A percentile compares a stretch with the other conserved stretches of the same genome.
Conservation (phyloP, 1,284 basidiomycete genomes). For the Amylostereum chailletii region DNA sequence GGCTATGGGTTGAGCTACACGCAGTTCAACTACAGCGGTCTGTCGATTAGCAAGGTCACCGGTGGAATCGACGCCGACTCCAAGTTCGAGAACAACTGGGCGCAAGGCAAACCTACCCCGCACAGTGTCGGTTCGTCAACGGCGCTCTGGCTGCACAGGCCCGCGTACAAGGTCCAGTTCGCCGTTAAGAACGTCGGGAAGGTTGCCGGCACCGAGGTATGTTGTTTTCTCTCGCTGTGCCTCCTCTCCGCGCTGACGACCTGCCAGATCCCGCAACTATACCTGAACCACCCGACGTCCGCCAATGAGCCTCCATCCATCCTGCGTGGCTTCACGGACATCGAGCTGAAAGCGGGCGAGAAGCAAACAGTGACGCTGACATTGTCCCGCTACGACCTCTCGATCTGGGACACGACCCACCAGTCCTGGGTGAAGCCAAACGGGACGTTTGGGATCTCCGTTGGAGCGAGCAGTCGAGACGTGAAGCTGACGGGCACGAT, state of each 20-base stretch:
- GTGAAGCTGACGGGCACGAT: constrained; percentile 22
- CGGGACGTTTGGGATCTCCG: constrained; percentile 33
- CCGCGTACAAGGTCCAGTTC: constrained; percentile 20
- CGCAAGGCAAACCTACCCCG: constrained; percentile 10
- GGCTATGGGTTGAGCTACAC: constrained; percentile 56
- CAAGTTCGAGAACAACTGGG: constrained; percentile 29
- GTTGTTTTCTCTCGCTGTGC: constrained; percentile 5
- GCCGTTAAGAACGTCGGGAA: constrained; percentile 22
- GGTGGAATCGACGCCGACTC: constrained; percentile 4
- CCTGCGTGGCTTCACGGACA: constrained; percentile 36
- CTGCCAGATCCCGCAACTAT: constrained; percentile 34
- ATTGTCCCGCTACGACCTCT: constrained; percentile 34
- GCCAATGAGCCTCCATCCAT: constrained; percentile 33
- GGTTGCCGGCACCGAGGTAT: constrained; percentile 19
- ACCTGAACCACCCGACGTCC: constrained; percentile 30
- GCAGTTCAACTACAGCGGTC: constrained; percentile 32
- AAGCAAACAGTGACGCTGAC: constrained; percentile 26
- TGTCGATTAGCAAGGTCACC: constrained; percentile 16
- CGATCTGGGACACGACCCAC: constrained; percentile 34
- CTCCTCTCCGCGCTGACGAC: neutral
- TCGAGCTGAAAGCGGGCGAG: constrained; percentile 28
- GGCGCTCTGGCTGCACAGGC: constrained; percentile 16
- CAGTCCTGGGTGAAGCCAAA: constrained; percentile 46
- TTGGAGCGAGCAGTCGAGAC: constrained; percentile 50
- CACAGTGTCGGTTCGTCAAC: constrained; percentile 12